Conservation (phyloP, 768 basidiomycete genomes). For the Mycena floridula region DNA sequence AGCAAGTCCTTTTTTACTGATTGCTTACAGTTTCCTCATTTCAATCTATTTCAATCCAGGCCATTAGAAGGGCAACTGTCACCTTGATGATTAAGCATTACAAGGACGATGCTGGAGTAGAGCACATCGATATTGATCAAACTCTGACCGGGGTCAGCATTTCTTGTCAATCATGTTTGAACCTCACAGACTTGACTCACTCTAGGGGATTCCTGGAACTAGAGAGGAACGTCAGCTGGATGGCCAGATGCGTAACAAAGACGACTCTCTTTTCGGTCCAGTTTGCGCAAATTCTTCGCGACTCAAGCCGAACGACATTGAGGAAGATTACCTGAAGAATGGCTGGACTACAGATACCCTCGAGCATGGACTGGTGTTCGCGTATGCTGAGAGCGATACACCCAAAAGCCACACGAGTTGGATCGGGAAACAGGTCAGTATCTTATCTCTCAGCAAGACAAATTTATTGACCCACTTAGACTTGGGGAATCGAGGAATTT, state of each 20-base stretch:
- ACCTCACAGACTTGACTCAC: slow-evolving; percentile 34
- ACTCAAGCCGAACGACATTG: slow-evolving; percentile 23
- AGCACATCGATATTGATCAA: slow-evolving; percentile 65
- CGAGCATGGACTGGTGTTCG: slow-evolving; percentile 38
- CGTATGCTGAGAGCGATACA: slow-evolving; percentile 53
- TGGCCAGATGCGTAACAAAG: slow-evolving; percentile 46
- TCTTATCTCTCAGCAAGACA: background rate
- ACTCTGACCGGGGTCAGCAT: slow-evolving; percentile 5
- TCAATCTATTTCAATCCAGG: too few species aligned
- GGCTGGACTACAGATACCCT: slow-evolving; percentile 21
- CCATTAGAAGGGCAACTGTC: slow-evolving; percentile 50
- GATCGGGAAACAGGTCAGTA: slow-evolving; percentile 56
- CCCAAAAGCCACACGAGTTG: slow-evolving; percentile 54
- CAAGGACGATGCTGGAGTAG: slow-evolving; percentile 50
- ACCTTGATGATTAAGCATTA: slow-evolving; percentile 61
- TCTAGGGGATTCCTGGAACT: slow-evolving; percentile 57
- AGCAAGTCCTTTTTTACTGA: too few species aligned
- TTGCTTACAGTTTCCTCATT: too few species aligned
- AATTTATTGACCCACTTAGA: slow-evolving; percentile 17
- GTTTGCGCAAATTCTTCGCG: slow-evolving; percentile 51
- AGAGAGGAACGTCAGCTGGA: slow-evolving; percentile 51
- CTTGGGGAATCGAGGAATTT: slow-evolving; percentile 62
- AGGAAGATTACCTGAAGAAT: background rate
- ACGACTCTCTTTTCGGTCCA: slow-evolving; percentile 57
- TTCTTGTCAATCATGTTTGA: background rate